A percentile compares a stretch with the other conserved stretches of the same genome.
Conservation (phyloP, 148 eudicot species). For the Pouteria glomerata region DNA sequence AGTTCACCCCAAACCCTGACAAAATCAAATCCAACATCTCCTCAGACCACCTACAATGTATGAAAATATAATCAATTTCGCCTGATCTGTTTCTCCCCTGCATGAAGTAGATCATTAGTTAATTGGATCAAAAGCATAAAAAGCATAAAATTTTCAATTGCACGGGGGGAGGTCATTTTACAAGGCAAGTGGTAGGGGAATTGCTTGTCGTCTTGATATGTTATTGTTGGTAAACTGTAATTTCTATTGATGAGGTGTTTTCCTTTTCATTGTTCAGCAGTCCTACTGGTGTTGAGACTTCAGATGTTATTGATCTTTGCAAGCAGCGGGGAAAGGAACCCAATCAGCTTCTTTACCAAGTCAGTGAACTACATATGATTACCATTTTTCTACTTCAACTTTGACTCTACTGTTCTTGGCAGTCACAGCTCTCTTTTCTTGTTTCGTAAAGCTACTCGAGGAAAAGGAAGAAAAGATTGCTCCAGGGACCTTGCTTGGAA, state of each 20-base stretch:
- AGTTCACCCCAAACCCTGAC: too few species aligned
- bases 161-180: not conserved
- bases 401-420: not conserved
- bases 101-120: too few species aligned
- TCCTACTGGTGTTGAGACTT: slow-evolving; percentile 96
- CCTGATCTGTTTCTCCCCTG: too few species aligned
- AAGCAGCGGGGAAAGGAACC: slow-evolving; percentile 93
- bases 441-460: slow-evolving; percentile 60
- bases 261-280: slow-evolving; percentile 48
- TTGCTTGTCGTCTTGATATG: not conserved
- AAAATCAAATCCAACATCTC: too few species aligned
- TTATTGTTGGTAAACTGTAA: not conserved
- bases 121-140: too few species aligned
- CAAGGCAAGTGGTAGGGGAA: not conserved
- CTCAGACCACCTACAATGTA: too few species aligned
- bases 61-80: too few species aligned
- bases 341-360: slow-evolving; percentile 64
- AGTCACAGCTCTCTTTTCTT: slow-evolving; percentile 5
- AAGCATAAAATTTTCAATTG: too few species aligned
- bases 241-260: not conserved
- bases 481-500: slow-evolving; percentile 77
- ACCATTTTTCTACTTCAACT: not conserved
- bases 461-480: slow-evolving; percentile 85
- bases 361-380: slow-evolving; percentile 2
- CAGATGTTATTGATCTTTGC: slow-evolving; percentile 97